Conservation (phyloP, 2,329 filamentous ascomycete species). For the Aspergillus neoniger region DNA sequence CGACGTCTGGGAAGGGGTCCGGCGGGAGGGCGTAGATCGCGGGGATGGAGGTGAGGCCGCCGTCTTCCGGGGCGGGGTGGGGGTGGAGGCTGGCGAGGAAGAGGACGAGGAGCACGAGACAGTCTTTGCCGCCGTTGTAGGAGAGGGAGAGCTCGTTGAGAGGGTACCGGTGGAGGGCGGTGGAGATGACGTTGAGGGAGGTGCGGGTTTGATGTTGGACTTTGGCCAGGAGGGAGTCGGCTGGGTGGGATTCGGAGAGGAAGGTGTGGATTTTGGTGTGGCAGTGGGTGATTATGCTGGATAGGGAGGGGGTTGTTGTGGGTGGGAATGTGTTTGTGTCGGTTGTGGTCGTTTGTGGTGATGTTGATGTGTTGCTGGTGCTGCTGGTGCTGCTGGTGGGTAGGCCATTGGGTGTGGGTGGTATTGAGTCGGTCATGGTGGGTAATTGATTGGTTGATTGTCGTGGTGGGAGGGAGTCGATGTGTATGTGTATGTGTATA, state of each 20-base stretch:
- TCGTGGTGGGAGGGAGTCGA: background rate
- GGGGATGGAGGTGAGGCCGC: slow-evolving; percentile 56
- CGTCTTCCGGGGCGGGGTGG: slow-evolving; percentile 42
- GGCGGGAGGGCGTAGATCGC: slow-evolving; percentile 86
- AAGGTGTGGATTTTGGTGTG: slow-evolving; percentile 64
- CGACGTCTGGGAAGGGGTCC: slow-evolving; percentile 83
- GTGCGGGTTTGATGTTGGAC: slow-evolving; percentile 74
- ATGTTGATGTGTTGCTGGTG: background rate
- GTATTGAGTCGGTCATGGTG: background rate
- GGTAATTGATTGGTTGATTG: background rate
- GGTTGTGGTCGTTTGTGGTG: background rate
- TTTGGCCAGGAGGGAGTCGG: slow-evolving; percentile 52
- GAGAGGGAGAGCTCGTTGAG: slow-evolving; percentile 80
- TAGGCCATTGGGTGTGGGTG: background rate
- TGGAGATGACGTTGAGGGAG: slow-evolving; percentile 71
- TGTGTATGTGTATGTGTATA: background rate
- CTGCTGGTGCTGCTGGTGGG: too few relatives aligned
- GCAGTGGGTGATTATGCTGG: slow-evolving; percentile 68
- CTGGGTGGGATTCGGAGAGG: slow-evolving; percentile 60
- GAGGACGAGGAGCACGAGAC: slow-evolving; percentile 84
- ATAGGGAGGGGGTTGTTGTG: slow-evolving; percentile 29
- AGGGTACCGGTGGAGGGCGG: slow-evolving; percentile 75
- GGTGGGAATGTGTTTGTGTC: background rate
- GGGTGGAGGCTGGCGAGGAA: slow-evolving; percentile 68
- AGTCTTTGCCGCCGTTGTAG: slow-evolving; percentile 98